phyloP scores from a whole-genome alignment of 2,329 filamentous ascomycete genomes.

The Aspergillus carbonarius region DNA sequence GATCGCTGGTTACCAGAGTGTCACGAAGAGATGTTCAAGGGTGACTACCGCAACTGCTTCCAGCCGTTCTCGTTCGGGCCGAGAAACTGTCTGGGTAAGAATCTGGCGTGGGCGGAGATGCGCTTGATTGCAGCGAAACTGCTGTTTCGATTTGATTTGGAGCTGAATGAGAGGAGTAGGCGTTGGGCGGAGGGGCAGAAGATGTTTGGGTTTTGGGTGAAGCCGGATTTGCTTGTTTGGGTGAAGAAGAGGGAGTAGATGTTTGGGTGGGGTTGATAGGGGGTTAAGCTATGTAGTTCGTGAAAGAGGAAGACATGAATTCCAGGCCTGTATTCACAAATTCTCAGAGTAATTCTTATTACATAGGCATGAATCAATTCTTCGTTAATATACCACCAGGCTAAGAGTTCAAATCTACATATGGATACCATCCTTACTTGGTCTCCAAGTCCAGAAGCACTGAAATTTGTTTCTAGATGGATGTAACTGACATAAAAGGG shows the following conservation, averaged over 20 bases:
- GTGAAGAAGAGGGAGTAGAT: background rate
- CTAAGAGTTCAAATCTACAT: no score
- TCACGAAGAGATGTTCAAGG: background rate
- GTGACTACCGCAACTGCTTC: conserved; percentile 20
- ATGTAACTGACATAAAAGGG: no score
- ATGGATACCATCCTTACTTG: no score
- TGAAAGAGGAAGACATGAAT: no score
- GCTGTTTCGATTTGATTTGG: background rate
- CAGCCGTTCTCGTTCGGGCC: conserved; percentile 34
- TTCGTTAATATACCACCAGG: no score
- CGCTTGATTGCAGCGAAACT: conserved; percentile 6
- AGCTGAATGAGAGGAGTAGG: background rate
- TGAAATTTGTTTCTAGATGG: no score
- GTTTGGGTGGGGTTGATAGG: no score
- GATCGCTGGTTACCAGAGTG: background rate
- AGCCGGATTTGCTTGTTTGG: background rate
- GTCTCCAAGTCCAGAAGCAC: no score
- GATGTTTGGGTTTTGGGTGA: conserved; percentile 9
- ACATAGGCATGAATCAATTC: no score
- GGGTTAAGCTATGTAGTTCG: no score
- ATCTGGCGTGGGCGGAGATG: conserved; percentile 12
- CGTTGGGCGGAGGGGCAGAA: background rate
- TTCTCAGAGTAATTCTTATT: no score
- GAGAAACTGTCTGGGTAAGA: conserved; percentile 30
- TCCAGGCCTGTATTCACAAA: no score